Evolutionary conservation across 208 protist genomes (phyloP).

Genomic region (Trypanosoma vivax): DNA sequence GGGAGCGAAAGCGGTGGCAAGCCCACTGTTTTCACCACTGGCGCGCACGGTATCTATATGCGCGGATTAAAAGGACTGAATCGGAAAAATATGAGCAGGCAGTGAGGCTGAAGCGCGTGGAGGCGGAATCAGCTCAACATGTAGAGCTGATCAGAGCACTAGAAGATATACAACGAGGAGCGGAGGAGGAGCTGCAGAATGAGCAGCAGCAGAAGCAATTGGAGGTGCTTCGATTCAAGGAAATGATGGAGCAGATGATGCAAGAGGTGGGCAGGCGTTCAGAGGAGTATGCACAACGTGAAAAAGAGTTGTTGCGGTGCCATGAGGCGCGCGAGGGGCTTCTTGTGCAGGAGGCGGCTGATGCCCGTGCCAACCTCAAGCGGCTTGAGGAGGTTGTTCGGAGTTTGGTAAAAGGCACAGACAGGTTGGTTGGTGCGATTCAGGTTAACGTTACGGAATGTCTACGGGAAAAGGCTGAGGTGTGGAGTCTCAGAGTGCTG

Average conservation of each 20-base stretch:
- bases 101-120: slow-evolving; percentile 8
- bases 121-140: slow-evolving; percentile 20
- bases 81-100: neutral
- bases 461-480: too few species aligned
- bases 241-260: slow-evolving; percentile 35
- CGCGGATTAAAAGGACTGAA: neutral
- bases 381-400: neutral
- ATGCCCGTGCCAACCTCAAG: neutral
- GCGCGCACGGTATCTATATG: neutral
- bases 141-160: slow-evolving; percentile 1
- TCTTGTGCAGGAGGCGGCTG: slow-evolving; percentile 12
- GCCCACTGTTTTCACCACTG: slow-evolving; percentile 12
- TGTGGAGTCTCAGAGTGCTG: too few species aligned
- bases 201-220: too few species aligned
- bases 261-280: slow-evolving; percentile 54
- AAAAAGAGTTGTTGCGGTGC: slow-evolving; percentile 31
- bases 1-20: neutral
- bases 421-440: too few species aligned
- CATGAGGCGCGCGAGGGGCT: slow-evolving; percentile 24
- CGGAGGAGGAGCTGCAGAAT: slow-evolving; percentile 25
- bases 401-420: too few species aligned
- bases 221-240: slow-evolving; percentile 33
- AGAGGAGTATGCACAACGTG: slow-evolving; percentile 37
- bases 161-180: slow-evolving; percentile 11
- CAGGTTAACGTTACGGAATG: too few species aligned